Base-by-base conservation (phyloP, 2,329 filamentous ascomycete genomes). In the Diaporthe sp. region DNA sequence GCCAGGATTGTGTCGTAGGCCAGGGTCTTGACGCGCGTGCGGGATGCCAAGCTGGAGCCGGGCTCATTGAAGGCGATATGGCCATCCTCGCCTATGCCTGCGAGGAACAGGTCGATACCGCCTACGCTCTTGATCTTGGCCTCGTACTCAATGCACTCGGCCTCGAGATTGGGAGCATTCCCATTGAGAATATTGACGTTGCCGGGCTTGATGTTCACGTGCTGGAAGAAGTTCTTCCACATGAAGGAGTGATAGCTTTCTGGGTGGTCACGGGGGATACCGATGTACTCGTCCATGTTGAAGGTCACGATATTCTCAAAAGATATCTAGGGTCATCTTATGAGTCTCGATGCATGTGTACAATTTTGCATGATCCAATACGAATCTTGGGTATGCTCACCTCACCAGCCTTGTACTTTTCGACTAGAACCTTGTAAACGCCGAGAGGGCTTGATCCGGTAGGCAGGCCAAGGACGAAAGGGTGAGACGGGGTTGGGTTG, bases 11-110 rank as follows among this genome's bases (percentile, higher is more conserved):
- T 95, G 82, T 95, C 93, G 81, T 94, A 94, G 38, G 93, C 92
- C 66, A 95, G 86, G 1, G 93, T 95, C 88, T 95, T 95, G 79
- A 95, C 92, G 70, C 93, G 87, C 3, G 93, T 95, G 55, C 92
- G 88, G 71, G 91, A 93, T 76, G 87, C 88, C 67, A 95, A 85
- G 71, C 91, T 93, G 8, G 92, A 94, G 15, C 93, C 93, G 7
- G 93, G 93, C 84, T 95, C 93, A 84, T 95, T 95, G 87, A 95
- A 95, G 19, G 93, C 93, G 77, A 95, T 93, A 83, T 96, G 93
- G 17, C 93, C 93, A 80, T 96, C 93, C 30, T 92, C 90, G 40
- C 93, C 93, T 61, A 95, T 93, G 30, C 93, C 93, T 30, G 92
- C 93, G 2, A 95, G 87, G 82, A 95, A 95, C 8, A 95, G 87